Evolutionary conservation across 768 basidiomycete species (phyloP).

Genomic region (Tricholoma matsutake): DNA sequence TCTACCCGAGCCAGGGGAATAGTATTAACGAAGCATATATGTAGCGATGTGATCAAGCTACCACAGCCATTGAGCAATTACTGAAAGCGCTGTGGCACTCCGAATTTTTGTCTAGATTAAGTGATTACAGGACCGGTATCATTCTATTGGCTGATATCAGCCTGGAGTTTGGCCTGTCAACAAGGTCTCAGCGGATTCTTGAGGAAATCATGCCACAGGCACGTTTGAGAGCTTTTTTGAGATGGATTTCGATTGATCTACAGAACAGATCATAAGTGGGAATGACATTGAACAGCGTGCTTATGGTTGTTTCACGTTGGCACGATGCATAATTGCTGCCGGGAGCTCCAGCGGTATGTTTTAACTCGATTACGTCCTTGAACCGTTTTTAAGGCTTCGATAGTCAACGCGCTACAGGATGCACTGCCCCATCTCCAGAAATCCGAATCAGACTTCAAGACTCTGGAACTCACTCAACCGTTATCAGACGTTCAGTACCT

Average conservation of each 20-base stretch:
- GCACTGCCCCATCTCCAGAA: constrained; percentile 58
- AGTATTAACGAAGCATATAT: constrained; percentile 1
- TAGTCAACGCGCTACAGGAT: constrained; percentile 45
- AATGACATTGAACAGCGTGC: constrained; percentile 76
- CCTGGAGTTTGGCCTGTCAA: constrained; percentile 74
- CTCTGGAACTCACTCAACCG: constrained; percentile 56
- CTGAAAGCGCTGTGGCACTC: constrained; percentile 76
- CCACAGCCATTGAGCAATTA: constrained; percentile 60
- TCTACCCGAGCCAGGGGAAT: background rate
- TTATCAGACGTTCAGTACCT: constrained; percentile 71
- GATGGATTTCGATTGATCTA: background rate
- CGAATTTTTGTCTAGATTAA: constrained; percentile 70
- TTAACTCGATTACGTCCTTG: background rate
- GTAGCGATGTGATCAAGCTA: constrained; percentile 64
- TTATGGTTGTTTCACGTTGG: constrained; percentile 68
- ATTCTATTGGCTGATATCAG: constrained; percentile 76
- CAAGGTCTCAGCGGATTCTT: constrained; percentile 58
- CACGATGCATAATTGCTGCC: constrained; percentile 69
- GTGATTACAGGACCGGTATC: constrained; percentile 64
- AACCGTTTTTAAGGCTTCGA: background rate
- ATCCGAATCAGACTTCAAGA: constrained; percentile 64
- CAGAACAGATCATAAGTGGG: constrained; percentile 61
- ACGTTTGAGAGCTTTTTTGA: constrained; percentile 10
- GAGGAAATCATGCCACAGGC: constrained; percentile 86
- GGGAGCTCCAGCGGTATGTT: constrained; percentile 44